Conservation (phyloP, 1,284 basidiomycete genomes). For the Hypsizygus ulmarius region DNA sequence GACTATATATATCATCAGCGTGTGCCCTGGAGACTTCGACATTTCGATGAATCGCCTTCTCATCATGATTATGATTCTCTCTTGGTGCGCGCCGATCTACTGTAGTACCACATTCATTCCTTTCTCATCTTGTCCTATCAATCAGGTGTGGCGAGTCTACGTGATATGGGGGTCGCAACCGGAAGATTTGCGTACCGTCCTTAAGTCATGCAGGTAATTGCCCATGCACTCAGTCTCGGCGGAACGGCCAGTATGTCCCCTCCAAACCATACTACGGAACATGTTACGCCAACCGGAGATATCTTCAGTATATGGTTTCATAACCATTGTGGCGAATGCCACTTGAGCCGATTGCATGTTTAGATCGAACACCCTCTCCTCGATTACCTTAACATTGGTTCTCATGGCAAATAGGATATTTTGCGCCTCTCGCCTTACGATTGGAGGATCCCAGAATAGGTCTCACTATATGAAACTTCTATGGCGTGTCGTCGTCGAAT, state of each 20-base stretch:
- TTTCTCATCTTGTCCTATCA: no score
- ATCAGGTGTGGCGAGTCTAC: slow-evolving; percentile 26
- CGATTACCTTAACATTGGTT: slow-evolving; percentile 25
- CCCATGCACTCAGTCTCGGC: slow-evolving; percentile 15
- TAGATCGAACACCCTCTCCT: slow-evolving; percentile 21
- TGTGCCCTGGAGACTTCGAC: slow-evolving; percentile 8
- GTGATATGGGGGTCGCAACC: slow-evolving; percentile 24
- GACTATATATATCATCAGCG: slow-evolving; percentile 27
- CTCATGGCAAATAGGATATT: slow-evolving; percentile 24
- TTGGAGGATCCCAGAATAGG: slow-evolving; percentile 9
- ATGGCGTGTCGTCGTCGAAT: slow-evolving; percentile 25
- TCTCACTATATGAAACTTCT: slow-evolving; percentile 21
- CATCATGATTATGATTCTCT: slow-evolving; percentile 16
- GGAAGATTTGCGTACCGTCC: slow-evolving; percentile 18
- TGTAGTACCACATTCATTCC: neutral
- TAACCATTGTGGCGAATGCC: slow-evolving; percentile 23
- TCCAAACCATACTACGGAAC: no score
- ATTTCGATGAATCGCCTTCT: neutral
- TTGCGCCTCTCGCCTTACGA: slow-evolving; percentile 15
- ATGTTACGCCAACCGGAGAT: neutral
- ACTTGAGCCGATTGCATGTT: slow-evolving; percentile 21
- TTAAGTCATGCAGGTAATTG: slow-evolving; percentile 12
- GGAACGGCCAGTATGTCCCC: slow-evolving; percentile 21
- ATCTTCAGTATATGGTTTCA: slow-evolving; percentile 21
- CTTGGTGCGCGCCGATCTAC: slow-evolving; percentile 13